Evolutionary conservation across 2,329 filamentous ascomycete genomes (phyloP).

Genomic region (Coniochaeta sp.): DNA sequence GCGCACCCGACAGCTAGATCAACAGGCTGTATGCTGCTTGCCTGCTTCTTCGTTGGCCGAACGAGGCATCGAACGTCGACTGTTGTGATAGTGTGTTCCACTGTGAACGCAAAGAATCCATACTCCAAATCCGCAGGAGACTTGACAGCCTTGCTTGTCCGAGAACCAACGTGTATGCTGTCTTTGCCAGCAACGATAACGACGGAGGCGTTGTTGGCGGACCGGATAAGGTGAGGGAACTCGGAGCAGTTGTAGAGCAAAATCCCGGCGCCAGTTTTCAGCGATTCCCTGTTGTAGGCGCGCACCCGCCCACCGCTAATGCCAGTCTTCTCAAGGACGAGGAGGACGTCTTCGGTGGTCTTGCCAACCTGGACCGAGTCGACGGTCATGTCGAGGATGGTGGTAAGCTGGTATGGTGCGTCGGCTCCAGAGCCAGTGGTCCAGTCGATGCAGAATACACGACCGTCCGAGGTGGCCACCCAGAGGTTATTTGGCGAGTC

Average conservation of each 20-base stretch:
- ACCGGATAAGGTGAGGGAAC: constrained; percentile 15
- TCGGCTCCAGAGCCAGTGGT: constrained; percentile 35
- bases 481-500: constrained; percentile 42
- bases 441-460: constrained; percentile 54
- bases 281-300: constrained; percentile 33
- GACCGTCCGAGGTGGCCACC: constrained; percentile 53
- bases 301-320: constrained; percentile 32
- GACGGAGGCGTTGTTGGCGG: constrained; percentile 45
- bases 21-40: constrained; percentile 16
- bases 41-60: constrained; percentile 19
- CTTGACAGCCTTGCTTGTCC: constrained; percentile 22
- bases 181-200: constrained; percentile 48
- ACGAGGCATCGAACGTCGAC: constrained; percentile 52
- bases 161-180: constrained; percentile 54
- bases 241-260: constrained; percentile 17
- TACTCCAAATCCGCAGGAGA: constrained; percentile 39
- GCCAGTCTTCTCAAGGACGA: constrained; percentile 36
- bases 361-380: constrained; percentile 28
- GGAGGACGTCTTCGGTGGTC: constrained; percentile 34
- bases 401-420: constrained; percentile 33
- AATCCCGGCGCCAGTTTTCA: constrained; percentile 12
- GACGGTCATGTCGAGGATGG: constrained; percentile 38
- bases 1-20: constrained; percentile 73
- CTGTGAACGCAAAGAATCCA: constrained; percentile 51
- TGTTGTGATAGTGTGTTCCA: constrained; percentile 58